phyloP scores from a whole-genome alignment of 2,329 filamentous ascomycete genomes.

The Arthrobotrys sphaeroides region DNA sequence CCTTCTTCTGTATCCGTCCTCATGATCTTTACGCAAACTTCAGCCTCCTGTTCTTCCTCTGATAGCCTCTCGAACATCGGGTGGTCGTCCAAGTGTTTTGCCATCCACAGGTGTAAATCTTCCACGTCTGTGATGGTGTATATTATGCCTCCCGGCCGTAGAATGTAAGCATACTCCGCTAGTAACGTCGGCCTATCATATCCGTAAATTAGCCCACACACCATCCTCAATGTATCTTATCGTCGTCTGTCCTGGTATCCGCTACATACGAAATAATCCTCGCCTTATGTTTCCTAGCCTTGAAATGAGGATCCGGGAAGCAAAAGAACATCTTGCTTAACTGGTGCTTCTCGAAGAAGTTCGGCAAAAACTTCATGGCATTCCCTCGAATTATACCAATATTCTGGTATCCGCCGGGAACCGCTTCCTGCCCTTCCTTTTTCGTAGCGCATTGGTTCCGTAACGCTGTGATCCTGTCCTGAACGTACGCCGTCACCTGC shows the following conservation, averaged over 20 bases:
- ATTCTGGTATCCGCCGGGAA: slow-evolving; percentile 75
- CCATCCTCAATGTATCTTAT: no score
- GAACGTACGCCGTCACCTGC: slow-evolving; percentile 89
- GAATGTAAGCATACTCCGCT: slow-evolving; percentile 89
- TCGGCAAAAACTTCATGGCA: slow-evolving; percentile 99
- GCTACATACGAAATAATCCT: slow-evolving; percentile 77
- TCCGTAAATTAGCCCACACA: no score
- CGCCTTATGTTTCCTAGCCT: slow-evolving; percentile 95
- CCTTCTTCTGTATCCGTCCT: slow-evolving; percentile 90
- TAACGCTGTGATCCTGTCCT: slow-evolving; percentile 84
- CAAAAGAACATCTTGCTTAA: slow-evolving; percentile 94
- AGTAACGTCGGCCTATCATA: slow-evolving; percentile 77
- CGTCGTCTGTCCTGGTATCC: no score
- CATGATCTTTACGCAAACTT: slow-evolving; percentile 79
- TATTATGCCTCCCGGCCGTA: slow-evolving; percentile 82
- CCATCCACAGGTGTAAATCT: slow-evolving; percentile 93
- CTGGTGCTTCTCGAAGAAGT: slow-evolving; percentile 86
- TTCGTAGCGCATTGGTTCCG: slow-evolving; percentile 68
- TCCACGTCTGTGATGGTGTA: slow-evolving; percentile 99
- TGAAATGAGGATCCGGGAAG: slow-evolving; percentile 98
- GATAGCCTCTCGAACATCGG: slow-evolving; percentile 79
- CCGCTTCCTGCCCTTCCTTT: slow-evolving; percentile 60
- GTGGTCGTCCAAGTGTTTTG: slow-evolving; percentile 80
- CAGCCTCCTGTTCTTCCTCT: slow-evolving; percentile 73
- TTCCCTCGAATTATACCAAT: slow-evolving; percentile 89